These are phyloP conservation scores for Orbilia ellipsospora DNA, from an alignment of 2,329 filamentous ascomycete genomes.

Conservation along the genomic window DNA sequence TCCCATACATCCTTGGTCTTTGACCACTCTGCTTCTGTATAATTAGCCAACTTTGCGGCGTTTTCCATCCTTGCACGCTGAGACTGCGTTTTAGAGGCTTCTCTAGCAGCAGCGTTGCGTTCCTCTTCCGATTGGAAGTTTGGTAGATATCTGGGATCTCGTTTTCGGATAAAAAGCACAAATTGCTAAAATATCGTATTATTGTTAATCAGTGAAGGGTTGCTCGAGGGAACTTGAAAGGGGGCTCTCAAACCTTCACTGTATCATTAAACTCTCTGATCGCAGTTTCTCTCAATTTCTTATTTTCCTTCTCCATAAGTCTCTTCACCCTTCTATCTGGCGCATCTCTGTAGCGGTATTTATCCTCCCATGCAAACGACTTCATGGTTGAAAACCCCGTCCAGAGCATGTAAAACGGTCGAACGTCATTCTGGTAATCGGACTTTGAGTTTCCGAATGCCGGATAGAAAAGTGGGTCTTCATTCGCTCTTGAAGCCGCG, in stretches of 20 bases:
- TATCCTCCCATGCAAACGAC: conserved; percentile 88
- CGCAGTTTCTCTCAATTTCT: conserved; percentile 81
- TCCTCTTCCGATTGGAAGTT: conserved; percentile 83
- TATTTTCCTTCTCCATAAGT: conserved; percentile 95
- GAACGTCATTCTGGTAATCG: conserved; percentile 78
- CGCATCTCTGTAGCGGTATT: conserved; percentile 83
- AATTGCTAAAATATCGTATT: conserved; percentile 70
- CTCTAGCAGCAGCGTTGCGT: conserved; percentile 79
- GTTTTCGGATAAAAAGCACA: conserved; percentile 87
- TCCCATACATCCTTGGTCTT: conserved; percentile 67
- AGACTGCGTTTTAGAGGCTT: conserved; percentile 84
- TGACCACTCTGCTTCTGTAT: conserved; percentile 58
- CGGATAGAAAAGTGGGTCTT: conserved; percentile 75
- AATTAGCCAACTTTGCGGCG: conserved; percentile 70
- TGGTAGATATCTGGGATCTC: conserved; percentile 84
- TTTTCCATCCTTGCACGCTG: conserved; percentile 84
- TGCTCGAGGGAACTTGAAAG: not conserved
- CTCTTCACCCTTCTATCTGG: conserved; percentile 85
- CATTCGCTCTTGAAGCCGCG: conserved; percentile 75
- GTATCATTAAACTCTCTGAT: conserved; percentile 92
- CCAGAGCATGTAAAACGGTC: conserved; percentile 85
- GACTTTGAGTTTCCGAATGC: conserved; percentile 83
- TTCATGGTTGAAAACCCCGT: conserved; percentile 83
- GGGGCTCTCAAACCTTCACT: conserved; percentile 65
- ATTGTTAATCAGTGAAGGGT: not conserved